Base-by-base conservation (phyloP, 208 protist genomes). In the Acanthamoeba divionensis region DNA sequence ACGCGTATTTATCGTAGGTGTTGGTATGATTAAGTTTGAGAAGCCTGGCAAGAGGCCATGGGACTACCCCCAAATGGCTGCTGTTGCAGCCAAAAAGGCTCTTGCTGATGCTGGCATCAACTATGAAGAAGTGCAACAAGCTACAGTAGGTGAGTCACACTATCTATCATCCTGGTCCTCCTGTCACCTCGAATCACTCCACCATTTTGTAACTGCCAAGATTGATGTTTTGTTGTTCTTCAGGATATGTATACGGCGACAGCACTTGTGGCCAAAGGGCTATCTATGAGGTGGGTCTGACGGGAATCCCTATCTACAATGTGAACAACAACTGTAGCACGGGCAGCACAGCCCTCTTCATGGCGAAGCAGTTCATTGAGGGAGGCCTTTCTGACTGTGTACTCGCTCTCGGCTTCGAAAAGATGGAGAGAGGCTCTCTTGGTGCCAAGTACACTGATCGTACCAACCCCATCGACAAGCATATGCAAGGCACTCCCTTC, bases 261-360 rank as follows among this genome's bases (percentile, higher is more conserved):
- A 85, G 54, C 45, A 93, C 91, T 5, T 93, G 91, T 65, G 91
- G 91, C 26, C 91, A 93, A 90, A 67, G 91, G 10, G 91, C 90
- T 0, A 21, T 93, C 8, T 93, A 91, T 75, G 60, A 93, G 91
- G 15, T 93, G 8, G 91, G 91, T 15, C 29, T 93, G 44, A 93
- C 91, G 31, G 83, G 86, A 8, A 87, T 93, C 15, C 91, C 91
- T 26, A 69, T 93, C 18, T 89, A 91, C 89, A 93, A 93, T 50
- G 91, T 93, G 10, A 93, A 93, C 91, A 93, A 93, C 80, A 93
- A 93, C 89, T 93, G 91, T 82, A 82, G 71, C 38, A 93, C 91
- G 38, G 91, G 91, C 47, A 75, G 73, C 15, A 89, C 91, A 5
- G 91, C 91, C 21, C 55, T 93, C 29, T 88, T 54, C 79, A 82